Percentiles rank a stretch among this genome's conserved stretches.
Evolutionary conservation across 2,329 filamentous ascomycete species (phyloP).

Genomic region (Botrytis porri): DNA sequence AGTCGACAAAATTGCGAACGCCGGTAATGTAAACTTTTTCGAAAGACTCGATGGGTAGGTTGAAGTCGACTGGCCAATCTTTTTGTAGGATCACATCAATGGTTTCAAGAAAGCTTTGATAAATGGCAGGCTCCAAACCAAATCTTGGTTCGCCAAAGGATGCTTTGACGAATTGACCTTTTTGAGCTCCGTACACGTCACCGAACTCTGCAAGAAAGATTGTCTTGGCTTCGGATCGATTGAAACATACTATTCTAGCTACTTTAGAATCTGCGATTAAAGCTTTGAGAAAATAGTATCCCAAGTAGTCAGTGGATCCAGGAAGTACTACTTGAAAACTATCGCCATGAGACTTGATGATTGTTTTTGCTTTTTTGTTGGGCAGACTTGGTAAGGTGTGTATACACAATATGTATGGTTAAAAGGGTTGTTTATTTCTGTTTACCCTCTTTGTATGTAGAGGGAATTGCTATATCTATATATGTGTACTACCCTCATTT

Average conservation of each 20-base stretch:
- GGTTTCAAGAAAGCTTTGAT: background rate
- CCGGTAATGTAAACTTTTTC: conserved; percentile 39
- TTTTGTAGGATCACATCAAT: conserved; percentile 22
- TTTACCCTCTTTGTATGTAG: too few species aligned
- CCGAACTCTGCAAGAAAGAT: background rate
- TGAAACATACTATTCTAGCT: conserved; percentile 47
- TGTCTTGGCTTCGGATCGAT: conserved; percentile 36
- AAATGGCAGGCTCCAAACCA: background rate
- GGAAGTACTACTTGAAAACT: conserved; percentile 41
- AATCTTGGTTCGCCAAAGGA: background rate
- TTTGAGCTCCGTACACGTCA: background rate
- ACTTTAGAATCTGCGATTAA: conserved; percentile 38
- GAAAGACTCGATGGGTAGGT: conserved; percentile 38
- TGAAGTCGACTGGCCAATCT: conserved; percentile 42
- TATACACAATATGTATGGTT: too few species aligned
- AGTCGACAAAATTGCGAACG: conserved; percentile 41
- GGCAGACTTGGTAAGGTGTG: too few species aligned
- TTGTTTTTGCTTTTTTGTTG: background rate
- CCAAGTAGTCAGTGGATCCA: conserved; percentile 49
- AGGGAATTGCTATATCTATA: too few species aligned
- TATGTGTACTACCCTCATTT: too few species aligned
- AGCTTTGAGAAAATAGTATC: conserved; percentile 46
- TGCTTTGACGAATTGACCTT: background rate
- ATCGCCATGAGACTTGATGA: background rate
- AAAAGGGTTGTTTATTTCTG: too few species aligned